Evolutionary conservation across 2,329 filamentous ascomycete species (phyloP).

Genomic region (Penicillium aurantiogriseum): DNA sequence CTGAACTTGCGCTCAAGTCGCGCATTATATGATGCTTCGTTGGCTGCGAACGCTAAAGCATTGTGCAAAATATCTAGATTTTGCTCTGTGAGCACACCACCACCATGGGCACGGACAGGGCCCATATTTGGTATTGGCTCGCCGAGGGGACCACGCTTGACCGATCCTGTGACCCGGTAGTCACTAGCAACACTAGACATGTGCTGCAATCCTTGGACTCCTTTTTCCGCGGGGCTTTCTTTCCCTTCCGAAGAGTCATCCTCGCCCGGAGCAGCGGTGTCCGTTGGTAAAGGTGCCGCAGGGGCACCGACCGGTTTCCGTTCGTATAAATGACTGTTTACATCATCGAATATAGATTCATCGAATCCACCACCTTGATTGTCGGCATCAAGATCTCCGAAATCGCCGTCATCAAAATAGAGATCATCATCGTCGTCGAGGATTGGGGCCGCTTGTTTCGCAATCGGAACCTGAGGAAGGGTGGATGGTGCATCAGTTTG

Average conservation of each 20-base stretch:
- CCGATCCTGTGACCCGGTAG: slow-evolving; percentile 20
- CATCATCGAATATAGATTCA: slow-evolving; percentile 51
- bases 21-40: slow-evolving; percentile 71
- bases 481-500: not conserved
- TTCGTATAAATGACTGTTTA: slow-evolving; percentile 45
- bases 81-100: slow-evolving; percentile 50
- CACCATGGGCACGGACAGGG: slow-evolving; percentile 34
- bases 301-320: slow-evolving; percentile 30
- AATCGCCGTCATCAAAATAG: slow-evolving; percentile 50
- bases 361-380: slow-evolving; percentile 42
- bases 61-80: slow-evolving; percentile 74
- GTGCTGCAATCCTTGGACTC: slow-evolving; percentile 29
- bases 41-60: slow-evolving; percentile 77
- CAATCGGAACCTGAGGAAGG: not conserved
- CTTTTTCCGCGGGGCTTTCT: slow-evolving; percentile 14
- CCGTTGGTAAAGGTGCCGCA: slow-evolving; percentile 8
- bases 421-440: slow-evolving; percentile 41
- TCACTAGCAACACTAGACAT: slow-evolving; percentile 39
- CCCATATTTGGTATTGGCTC: slow-evolving; percentile 34
- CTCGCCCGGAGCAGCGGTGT: not conserved
- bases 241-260: slow-evolving; percentile 13
- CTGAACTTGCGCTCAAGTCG: slow-evolving; percentile 66
- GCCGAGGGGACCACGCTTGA: slow-evolving; percentile 26
- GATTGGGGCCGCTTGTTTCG: slow-evolving; percentile 8
- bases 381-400: slow-evolving; percentile 40